These are phyloP conservation scores for Calonectria montana DNA, from an alignment of 2,329 filamentous ascomycete genomes.

Conservation along the genomic window DNA sequence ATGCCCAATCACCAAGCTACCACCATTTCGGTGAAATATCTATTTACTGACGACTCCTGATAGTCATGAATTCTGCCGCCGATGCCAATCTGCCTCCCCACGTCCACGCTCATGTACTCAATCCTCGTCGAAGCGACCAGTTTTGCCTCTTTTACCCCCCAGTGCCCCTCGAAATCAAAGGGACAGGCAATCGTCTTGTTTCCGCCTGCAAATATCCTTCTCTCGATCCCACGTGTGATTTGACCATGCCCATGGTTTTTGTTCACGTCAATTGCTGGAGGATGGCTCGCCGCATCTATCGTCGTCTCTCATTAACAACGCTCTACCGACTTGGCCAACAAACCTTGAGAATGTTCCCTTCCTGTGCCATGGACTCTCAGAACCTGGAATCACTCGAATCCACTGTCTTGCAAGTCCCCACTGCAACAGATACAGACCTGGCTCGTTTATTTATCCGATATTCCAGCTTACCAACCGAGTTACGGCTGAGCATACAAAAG, in stretches of 20 bases:
- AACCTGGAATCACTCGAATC: neutral
- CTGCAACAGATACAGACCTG: neutral
- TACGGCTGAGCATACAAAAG: neutral
- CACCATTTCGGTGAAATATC: no score
- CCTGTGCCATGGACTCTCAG: neutral
- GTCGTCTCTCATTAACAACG: neutral
- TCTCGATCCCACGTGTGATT: neutral
- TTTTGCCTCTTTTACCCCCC: neutral
- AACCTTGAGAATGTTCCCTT: neutral
- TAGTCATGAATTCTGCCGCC: neutral
- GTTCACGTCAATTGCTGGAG: conserved; percentile 18
- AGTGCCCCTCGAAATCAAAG: neutral
- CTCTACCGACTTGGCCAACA: conserved; percentile 15
- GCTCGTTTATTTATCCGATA: neutral
- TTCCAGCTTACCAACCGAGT: neutral
- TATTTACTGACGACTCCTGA: neutral
- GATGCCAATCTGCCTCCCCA: neutral
- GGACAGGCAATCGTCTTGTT: neutral
- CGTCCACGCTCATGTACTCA: neutral
- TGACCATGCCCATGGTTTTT: conserved; percentile 10
- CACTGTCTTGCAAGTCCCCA: neutral
- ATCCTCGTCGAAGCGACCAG: neutral
- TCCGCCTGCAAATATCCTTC: neutral
- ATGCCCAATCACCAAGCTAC: neutral
- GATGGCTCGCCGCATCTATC: conserved; percentile 10